These are phyloP conservation scores for Syzygium aromaticum DNA, from an alignment of 345 rosid genomes.

Conservation along the genomic window DNA sequence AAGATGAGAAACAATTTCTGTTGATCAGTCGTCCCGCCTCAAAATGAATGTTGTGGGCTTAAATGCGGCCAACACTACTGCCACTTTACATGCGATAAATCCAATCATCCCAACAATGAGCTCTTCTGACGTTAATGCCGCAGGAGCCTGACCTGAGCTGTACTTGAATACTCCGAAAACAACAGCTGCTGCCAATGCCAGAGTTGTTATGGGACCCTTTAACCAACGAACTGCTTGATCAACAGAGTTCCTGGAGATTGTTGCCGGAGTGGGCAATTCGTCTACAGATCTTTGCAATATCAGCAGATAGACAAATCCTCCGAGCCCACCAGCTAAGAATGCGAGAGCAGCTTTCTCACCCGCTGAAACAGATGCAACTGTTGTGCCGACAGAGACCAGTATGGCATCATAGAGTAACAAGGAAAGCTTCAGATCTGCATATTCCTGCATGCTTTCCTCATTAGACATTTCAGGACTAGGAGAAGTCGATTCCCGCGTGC, in stretches of 20 bases:
- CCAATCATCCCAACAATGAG: conserved; percentile 73
- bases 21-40: conserved; percentile 21
- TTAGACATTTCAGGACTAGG: conserved; percentile 16
- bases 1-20: background rate
- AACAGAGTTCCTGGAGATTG: conserved; percentile 19
- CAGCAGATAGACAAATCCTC: conserved; percentile 58
- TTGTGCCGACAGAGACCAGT: conserved; percentile 43
- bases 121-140: conserved; percentile 44
- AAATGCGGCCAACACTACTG: conserved; percentile 73
- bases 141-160: conserved; percentile 20
- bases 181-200: conserved; percentile 41
- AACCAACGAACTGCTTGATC: conserved; percentile 9
- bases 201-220: conserved; percentile 31
- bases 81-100: conserved; percentile 77
- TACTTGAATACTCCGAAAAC: conserved; percentile 31
- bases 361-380: conserved; percentile 22
- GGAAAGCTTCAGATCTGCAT: conserved; percentile 69
- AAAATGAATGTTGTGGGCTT: conserved; percentile 35
- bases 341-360: conserved; percentile 49
- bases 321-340: conserved; percentile 62
- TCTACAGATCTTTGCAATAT: conserved; percentile 73
- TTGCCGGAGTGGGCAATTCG: conserved; percentile 37
- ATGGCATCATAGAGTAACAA: conserved; percentile 40
- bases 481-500: conserved; percentile 13
- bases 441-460: conserved; percentile 82